phyloP scores from a whole-genome alignment of 495 filamentous ascomycete species.

The Aspergillus ellipticus region DNA sequence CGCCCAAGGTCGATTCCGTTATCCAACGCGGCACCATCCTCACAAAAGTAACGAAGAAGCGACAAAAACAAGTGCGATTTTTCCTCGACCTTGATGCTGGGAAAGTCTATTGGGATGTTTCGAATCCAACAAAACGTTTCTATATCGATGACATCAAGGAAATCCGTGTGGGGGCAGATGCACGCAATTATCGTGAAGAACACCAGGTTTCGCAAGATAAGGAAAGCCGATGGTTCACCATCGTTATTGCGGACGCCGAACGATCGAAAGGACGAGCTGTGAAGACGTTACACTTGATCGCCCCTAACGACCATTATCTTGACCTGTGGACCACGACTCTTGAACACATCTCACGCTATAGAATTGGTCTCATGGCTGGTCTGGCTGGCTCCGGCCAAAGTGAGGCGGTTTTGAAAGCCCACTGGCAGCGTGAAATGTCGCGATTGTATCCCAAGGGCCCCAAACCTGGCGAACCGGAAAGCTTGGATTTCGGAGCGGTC shows the following conservation, averaged over 20 bases:
- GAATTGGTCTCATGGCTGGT: conserved; percentile 84
- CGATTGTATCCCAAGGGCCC: conserved; percentile 55
- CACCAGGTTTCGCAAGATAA: conserved; percentile 59
- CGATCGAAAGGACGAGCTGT: conserved; percentile 62
- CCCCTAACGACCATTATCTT: conserved; percentile 63
- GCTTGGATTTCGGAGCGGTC: conserved; percentile 70
- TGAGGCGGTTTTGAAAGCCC: conserved; percentile 71
- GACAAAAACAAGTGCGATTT: conserved; percentile 67
- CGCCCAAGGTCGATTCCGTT: conserved; percentile 64
- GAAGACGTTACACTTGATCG: conserved; percentile 81
- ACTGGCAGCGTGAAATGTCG: conserved; percentile 86
- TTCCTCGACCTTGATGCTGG: conserved; percentile 74
- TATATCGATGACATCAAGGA: conserved; percentile 94
- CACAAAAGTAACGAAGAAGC: conserved; percentile 80
- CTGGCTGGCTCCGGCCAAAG: conserved; percentile 68
- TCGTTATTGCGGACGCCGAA: conserved; percentile 70
- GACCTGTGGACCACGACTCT: conserved; percentile 77
- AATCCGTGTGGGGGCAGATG: conserved; percentile 80
- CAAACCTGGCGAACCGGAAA: conserved; percentile 58
- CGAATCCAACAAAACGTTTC: conserved; percentile 72
- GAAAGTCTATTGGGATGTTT: conserved; percentile 83
- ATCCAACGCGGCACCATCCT: conserved; percentile 74
- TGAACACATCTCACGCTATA: conserved; percentile 72
- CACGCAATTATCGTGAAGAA: conserved; percentile 84
- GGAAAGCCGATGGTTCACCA: conserved; percentile 77